Evolutionary conservation across 2,329 filamentous ascomycete genomes (phyloP).

Genomic region (Alternaria sp.): DNA sequence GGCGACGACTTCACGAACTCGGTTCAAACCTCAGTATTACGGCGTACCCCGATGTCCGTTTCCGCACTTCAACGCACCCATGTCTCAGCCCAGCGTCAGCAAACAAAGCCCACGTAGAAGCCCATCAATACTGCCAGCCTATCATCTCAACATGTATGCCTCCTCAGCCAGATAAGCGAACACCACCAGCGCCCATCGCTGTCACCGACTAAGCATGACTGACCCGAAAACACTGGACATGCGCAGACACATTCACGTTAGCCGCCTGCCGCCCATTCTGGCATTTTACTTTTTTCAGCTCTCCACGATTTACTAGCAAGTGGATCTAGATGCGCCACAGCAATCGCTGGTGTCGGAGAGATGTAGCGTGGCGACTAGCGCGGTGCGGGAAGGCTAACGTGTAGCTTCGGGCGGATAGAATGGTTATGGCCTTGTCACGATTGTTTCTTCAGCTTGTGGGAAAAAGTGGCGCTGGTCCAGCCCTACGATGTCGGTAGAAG

Average conservation of each 20-base stretch:
- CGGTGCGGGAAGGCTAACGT: background rate
- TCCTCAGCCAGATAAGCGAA: background rate
- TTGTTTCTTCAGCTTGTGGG: background rate
- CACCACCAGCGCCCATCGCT: background rate
- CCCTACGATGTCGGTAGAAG: background rate
- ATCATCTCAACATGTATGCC: background rate
- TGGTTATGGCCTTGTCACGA: background rate
- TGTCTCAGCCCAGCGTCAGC: background rate
- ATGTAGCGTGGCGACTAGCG: background rate
- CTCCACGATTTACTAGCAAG: background rate
- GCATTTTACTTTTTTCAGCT: constrained; percentile 1
- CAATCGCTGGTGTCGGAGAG: background rate
- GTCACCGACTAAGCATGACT: background rate
- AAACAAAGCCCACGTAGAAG: background rate
- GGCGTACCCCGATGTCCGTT: background rate
- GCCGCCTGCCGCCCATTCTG: background rate
- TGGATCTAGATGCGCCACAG: background rate
- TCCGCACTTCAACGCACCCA: background rate
- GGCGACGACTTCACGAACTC: background rate
- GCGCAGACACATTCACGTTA: background rate
- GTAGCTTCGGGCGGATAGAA: background rate
- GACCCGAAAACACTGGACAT: background rate
- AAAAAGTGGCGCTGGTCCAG: background rate
- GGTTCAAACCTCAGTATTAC: background rate
- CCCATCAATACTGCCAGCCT: background rate